A percentile compares a stretch with the other conserved stretches of the same genome.
phyloP scores from a whole-genome alignment of 371 early-diverging fungal genomes.

The Nematocida displodere region DNA sequence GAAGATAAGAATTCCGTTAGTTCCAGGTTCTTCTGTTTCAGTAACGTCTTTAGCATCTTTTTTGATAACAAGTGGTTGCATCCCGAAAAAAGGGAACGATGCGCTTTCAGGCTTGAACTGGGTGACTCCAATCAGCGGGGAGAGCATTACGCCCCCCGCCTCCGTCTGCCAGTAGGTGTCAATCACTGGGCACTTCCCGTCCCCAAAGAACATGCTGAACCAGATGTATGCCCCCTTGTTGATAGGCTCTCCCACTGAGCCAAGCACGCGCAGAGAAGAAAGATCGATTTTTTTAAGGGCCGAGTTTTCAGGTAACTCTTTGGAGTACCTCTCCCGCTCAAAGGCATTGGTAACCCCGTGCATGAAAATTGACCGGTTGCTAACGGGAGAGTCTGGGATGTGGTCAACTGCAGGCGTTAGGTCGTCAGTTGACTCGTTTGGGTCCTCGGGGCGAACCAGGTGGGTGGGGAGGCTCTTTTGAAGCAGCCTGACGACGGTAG shows the following conservation, averaged over 20 bases:
- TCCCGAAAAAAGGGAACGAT: constrained; percentile 87
- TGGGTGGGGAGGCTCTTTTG: constrained; percentile 72
- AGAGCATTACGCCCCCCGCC: constrained; percentile 82
- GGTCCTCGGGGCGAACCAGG: constrained; percentile 24
- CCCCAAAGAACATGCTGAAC: constrained; percentile 80
- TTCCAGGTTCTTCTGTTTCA: constrained; percentile 58
- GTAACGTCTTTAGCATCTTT: constrained; percentile 64
- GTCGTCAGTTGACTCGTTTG: constrained; percentile 29
- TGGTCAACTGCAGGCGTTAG: constrained; percentile 47
- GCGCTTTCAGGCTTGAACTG: constrained; percentile 85
- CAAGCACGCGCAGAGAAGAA: constrained; percentile 74
- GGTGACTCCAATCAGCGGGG: constrained; percentile 77
- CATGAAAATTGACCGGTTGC: constrained; percentile 35
- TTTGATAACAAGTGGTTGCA: constrained; percentile 75
- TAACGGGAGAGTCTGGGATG: constrained; percentile 31
- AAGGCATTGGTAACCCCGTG: constrained; percentile 8
- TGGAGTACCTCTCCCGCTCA: constrained; percentile 8
- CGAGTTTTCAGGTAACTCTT: constrained; percentile 6
- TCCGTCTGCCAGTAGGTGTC: constrained; percentile 94
- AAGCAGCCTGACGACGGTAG: constrained; percentile 87
- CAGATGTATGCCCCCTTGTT: constrained; percentile 89
- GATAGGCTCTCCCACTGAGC: constrained; percentile 92
- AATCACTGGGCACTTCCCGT: constrained; percentile 76
- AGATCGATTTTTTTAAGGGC: constrained; percentile 19
- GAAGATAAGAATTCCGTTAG: constrained; percentile 81